Conservation (phyloP, 345 rosid genomes). For the Rhodamnia argentea region DNA sequence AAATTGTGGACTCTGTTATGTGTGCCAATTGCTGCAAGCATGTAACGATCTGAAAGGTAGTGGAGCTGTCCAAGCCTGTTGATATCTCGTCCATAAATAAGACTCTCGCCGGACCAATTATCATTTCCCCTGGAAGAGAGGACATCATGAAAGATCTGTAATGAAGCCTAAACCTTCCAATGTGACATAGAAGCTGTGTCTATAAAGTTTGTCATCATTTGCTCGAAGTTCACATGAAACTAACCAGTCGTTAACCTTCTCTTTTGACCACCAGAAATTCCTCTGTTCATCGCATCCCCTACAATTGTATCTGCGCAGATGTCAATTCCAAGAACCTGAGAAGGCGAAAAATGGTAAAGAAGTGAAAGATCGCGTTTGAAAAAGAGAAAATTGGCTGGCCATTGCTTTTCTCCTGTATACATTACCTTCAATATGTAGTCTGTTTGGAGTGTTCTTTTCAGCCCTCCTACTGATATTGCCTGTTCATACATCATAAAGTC, state of each 20-base stretch:
- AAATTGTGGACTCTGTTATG: constrained; percentile 35
- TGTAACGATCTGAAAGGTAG: constrained; percentile 56
- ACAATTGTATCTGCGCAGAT: constrained; percentile 55
- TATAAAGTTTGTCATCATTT: too few relatives aligned
- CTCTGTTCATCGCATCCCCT: constrained; percentile 64
- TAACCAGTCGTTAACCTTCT: constrained; percentile 42
- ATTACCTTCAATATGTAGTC: constrained; percentile 47
- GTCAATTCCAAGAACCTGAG: constrained; percentile 62
- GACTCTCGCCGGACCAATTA: constrained; percentile 56
- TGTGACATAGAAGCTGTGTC: neutral
- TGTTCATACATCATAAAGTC: neutral
- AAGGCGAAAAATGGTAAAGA: neutral
- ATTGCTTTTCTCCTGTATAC: neutral
- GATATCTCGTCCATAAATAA: constrained; percentile 82
- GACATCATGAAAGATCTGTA: neutral
- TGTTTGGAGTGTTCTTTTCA: constrained; percentile 30
- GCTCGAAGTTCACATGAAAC: neutral
- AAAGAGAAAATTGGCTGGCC: neutral
- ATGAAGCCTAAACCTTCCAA: neutral
- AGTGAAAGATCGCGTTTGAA: neutral
- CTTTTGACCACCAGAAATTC: constrained; percentile 49
- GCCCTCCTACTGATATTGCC: constrained; percentile 40
- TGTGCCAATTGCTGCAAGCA: constrained; percentile 61
- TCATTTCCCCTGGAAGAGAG: constrained; percentile 46
- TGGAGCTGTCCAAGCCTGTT: constrained; percentile 67